Base-by-base conservation (phyloP, 345 rosid species). In the Brassica incana region DNA sequence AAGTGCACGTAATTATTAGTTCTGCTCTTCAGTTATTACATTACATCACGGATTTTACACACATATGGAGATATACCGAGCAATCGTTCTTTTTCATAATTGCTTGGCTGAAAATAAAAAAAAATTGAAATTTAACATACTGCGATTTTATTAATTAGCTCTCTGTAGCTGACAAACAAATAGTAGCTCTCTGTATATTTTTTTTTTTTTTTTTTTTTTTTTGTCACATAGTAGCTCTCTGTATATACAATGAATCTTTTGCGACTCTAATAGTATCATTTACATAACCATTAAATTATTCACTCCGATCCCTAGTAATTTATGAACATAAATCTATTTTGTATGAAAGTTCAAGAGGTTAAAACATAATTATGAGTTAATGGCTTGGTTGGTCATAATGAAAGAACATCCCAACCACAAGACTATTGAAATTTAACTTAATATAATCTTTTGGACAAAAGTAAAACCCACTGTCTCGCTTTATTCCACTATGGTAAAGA, bases 341-440 rank as follows among this genome's bases (percentile, higher is more conserved):
- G 18, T 25, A 52, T 62, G 65, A 15, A 50, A 52, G 71, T 23
- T 50, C 4, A n/a, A n/a, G 35, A 64, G 29, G 71, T 25, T 8
- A 4, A 54, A 63, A 36, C 66, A 27, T 71, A 71, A 71, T 50
- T 33, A 71, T 71, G 33, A 12, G 58, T 3, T 40, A 56, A 29
- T 78, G 58, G 72, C 35, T 7, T 65, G 67, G 81, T 71, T 36
- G 76, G 66, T 71, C 72, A 29, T 78, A 54, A 72, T 40, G 66
- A 20, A 38, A 65, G 66, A 72, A 56, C 72, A 78, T 72, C 77
- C 81, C 77, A 78, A 78, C 77, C 52, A 72, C 81, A 56, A 72
- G 16, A 78, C 76, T 56, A 36, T 27, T 65, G 43, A 38, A 35
- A 36, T 50, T 56, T 33, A 52, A 52, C 32, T 63, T 48, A 14